phyloP scores from a whole-genome alignment of 2,329 filamentous ascomycete species.

The Aurifilum marmelostoma region DNA sequence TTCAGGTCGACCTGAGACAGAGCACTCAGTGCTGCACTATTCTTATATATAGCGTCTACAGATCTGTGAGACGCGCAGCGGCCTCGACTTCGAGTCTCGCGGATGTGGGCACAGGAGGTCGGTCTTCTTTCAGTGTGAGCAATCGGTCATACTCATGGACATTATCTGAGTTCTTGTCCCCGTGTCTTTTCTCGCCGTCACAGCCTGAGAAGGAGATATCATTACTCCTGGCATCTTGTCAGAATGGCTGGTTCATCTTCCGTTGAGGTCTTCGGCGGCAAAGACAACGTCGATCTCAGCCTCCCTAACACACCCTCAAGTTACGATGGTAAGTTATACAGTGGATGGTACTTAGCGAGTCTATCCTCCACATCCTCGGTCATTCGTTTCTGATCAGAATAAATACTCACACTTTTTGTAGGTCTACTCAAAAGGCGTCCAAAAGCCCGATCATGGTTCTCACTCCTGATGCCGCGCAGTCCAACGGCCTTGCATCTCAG shows the following conservation, averaged over 20 bases:
- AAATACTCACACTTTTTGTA: background rate
- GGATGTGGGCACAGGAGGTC: background rate
- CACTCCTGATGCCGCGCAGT: background rate
- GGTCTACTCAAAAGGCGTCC: background rate
- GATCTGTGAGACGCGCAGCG: background rate
- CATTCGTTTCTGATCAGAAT: background rate
- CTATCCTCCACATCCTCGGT: background rate
- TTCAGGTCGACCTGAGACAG: background rate
- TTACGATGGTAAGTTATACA: background rate
- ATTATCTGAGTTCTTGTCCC: background rate
- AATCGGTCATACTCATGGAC: background rate
- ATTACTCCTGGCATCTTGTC: background rate
- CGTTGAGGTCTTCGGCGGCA: background rate
- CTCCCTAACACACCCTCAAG: background rate
- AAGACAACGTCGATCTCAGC: background rate
- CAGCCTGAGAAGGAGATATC: background rate
- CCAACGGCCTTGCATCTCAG: background rate
- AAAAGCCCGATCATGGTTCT: background rate
- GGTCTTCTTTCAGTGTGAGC: background rate
- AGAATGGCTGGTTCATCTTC: background rate
- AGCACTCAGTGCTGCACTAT: background rate
- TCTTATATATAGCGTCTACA: background rate
- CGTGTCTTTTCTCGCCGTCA: background rate
- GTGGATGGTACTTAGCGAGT: background rate
- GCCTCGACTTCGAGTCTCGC: background rate